Conservation (phyloP, 768 basidiomycete species). For the Amanita rimosa region DNA sequence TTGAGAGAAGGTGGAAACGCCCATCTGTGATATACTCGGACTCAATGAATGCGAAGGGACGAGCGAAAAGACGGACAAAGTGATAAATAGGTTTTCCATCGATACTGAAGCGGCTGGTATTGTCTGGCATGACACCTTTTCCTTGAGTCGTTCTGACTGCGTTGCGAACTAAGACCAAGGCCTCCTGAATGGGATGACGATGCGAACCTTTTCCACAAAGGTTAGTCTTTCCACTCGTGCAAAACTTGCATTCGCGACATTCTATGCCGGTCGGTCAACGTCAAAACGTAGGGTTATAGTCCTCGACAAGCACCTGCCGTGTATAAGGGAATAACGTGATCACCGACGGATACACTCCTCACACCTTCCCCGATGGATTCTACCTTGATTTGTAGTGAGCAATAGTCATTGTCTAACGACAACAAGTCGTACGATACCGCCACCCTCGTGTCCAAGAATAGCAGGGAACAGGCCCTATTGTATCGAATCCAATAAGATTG, state of each 20-base stretch:
- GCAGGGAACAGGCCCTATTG: conserved; percentile 78
- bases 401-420: background rate
- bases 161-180: background rate
- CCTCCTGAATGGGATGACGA: background rate
- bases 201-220: conserved; percentile 81
- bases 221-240: conserved; percentile 97
- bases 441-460: conserved; percentile 93
- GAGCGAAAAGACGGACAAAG: conserved; percentile 50
- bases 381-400: conserved; percentile 41
- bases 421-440: conserved; percentile 59
- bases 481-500: conserved; percentile 1
- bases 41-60: background rate
- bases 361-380: conserved; percentile 98
- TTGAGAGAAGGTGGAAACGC: conserved; percentile 98
- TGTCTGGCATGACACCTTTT: conserved; percentile 90
- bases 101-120: conserved; percentile 76
- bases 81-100: conserved; percentile 83
- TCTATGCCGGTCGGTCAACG: conserved; percentile 31
- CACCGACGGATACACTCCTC: conserved; percentile 64
- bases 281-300: background rate
- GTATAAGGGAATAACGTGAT: conserved; percentile 96
- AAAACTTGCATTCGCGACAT: conserved; percentile 97
- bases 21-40: conserved; percentile 58
- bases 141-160: conserved; percentile 89
- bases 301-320: conserved; percentile 61